These are phyloP conservation scores for Ceriops zippeliana DNA, from an alignment of 345 rosid species.

Conservation along the genomic window DNA sequence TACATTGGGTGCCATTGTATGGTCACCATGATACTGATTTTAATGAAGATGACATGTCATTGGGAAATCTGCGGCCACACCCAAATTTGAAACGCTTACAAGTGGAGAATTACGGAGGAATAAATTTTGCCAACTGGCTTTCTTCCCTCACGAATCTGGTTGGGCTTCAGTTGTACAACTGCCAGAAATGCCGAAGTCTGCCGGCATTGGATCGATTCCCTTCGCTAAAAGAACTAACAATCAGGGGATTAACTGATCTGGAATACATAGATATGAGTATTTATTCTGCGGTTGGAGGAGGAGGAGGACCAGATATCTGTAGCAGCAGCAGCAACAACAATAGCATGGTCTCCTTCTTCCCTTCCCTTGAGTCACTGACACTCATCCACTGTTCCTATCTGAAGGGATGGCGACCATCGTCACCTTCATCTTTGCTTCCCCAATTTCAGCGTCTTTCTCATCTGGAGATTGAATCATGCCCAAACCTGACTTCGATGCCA, in stretches of 20 bases:
- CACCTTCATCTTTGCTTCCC: too few species aligned
- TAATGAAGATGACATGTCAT: background rate
- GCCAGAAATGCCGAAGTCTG: conserved; percentile 5
- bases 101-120: conserved; percentile 14
- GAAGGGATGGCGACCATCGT: too few species aligned
- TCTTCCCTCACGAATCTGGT: conserved; percentile 7
- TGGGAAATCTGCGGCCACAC: conserved; percentile 17
- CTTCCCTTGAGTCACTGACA: too few species aligned
- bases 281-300: background rate
- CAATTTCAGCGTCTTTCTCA: too few species aligned
- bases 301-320: too few species aligned
- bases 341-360: background rate
- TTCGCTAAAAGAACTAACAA: background rate
- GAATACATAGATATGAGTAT: conserved; percentile 14
- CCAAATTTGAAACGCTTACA: conserved; percentile 10
- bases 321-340: too few species aligned
- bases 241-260: background rate
- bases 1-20: background rate
- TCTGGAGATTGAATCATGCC: too few species aligned
- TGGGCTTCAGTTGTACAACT: background rate
- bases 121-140: conserved; percentile 12
- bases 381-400: too few species aligned
- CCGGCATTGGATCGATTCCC: conserved; percentile 10
- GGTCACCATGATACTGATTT: background rate
- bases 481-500: too few species aligned